Base-by-base conservation (phyloP, 768 basidiomycete species). In the Agrocybe praecox region DNA sequence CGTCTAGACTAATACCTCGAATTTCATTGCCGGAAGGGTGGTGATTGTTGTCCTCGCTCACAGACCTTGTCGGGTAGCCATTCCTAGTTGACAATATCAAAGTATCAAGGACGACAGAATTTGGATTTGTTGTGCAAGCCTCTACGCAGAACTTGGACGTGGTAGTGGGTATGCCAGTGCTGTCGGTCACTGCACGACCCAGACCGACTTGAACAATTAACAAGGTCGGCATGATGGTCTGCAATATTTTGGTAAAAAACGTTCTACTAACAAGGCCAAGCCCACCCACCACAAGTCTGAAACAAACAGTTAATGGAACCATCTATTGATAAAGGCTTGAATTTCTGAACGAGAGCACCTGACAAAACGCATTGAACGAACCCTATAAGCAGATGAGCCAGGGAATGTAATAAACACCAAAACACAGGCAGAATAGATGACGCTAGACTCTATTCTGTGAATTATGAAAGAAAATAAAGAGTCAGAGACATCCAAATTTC, bases 201-300 rank as follows among this genome's bases (percentile, higher is more conserved):
- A 65, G 51, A 11, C 65, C 69, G 21, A 69, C 56, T 54, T 68
- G 67, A 11, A 69, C 69, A 19, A 69, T 63, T 44, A 69, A 49
- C n/a, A n/a, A n/a, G n/a, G n/a, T n/a, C n/a, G n/a, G n/a, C n/a
- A n/a, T n/a, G n/a, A n/a, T n/a, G n/a, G 62, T 62, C 69, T 68
- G 40, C 3, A 22, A 19, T 7, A 7, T 36, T 36, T 9, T 45
- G 21, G n/a, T n/a, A n/a, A n/a, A n/a, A n/a, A 24, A 17, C 22
- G 44, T 9, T 46, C 18, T 9, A 48, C 9, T 33, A 34, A 12
- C 21, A 14, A 15, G 2, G 18, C 19, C n/a, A 6, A 6, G n/a
- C 11, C 33, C 10, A 1, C 26, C 70, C 59, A 69, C 72, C 55
- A 72, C 71, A 7, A 71, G 15, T 10, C 71, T 69, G 49, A 66